Conservation (phyloP, 2,329 filamentous ascomycete genomes). For the Pleurostoma richardsiae region DNA sequence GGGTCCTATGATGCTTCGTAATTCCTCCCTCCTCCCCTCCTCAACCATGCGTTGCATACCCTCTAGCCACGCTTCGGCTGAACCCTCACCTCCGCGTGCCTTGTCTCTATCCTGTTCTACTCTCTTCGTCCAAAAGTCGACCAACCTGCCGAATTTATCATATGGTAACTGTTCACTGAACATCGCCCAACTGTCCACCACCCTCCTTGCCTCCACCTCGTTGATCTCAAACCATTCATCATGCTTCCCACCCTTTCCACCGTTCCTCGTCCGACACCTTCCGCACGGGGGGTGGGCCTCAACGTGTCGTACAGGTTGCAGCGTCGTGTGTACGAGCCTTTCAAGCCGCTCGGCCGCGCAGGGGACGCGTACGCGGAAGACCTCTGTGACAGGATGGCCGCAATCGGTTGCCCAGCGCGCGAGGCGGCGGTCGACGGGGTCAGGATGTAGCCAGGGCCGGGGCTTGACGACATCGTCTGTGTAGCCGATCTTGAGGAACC, state of each 20-base stretch:
- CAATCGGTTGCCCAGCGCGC: not conserved
- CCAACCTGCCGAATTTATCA: not conserved
- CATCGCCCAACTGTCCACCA: not conserved
- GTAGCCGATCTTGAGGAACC: conserved; percentile 1
- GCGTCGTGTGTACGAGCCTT: not conserved
- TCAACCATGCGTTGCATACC: too few relatives aligned
- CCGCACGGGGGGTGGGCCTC: not conserved
- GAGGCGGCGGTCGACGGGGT: not conserved
- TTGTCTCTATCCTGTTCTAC: not conserved
- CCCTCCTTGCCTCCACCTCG: not conserved
- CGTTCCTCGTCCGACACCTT: not conserved
- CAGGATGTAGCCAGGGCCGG: not conserved
- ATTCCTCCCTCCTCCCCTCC: too few relatives aligned
- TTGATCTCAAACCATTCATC: not conserved
- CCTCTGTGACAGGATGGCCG: not conserved
- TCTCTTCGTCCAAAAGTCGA: not conserved
- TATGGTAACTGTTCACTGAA: not conserved
- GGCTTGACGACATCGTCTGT: not conserved
- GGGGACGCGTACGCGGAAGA: not conserved
- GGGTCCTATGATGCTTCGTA: too few relatives aligned
- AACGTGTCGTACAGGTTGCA: not conserved
- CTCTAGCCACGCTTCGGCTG: too few relatives aligned
- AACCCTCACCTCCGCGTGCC: too few relatives aligned
- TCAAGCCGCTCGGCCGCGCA: not conserved
- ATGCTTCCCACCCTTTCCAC: not conserved